Conservation (phyloP, 192 early-diverging fungal species). For the Obelidium mucronatum region DNA sequence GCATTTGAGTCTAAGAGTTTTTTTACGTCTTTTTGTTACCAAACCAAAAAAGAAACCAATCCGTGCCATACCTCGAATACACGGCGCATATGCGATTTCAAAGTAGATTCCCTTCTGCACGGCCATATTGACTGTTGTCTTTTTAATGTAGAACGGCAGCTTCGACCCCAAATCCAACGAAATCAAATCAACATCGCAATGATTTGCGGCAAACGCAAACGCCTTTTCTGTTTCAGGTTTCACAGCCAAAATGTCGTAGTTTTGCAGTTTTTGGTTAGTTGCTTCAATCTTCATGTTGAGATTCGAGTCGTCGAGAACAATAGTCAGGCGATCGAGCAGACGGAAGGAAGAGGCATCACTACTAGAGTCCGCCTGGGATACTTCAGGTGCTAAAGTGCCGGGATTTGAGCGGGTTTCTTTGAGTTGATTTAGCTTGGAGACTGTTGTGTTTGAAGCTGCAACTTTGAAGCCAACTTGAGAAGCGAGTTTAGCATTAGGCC, state of each 20-base stretch:
- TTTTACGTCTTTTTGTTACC: too few relatives aligned
- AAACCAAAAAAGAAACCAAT: background rate
- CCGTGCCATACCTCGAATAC: constrained; percentile 60
- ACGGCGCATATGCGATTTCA: constrained; percentile 75
- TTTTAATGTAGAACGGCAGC: constrained; percentile 73
- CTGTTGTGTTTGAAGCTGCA: constrained; percentile 61
- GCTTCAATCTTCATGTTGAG: constrained; percentile 46
- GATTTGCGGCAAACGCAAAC: constrained; percentile 66
- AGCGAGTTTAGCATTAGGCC: background rate
- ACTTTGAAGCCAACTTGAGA: constrained; percentile 64
- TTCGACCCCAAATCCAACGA: constrained; percentile 72
- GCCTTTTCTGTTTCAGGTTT: constrained; percentile 75
- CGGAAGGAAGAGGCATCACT: constrained; percentile 48
- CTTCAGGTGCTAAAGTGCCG: constrained; percentile 19
- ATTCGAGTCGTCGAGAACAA: constrained; percentile 63
- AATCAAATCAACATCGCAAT: constrained; percentile 82
- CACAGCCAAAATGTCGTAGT: constrained; percentile 75
- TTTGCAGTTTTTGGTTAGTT: constrained; percentile 28
- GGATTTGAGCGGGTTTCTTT: background rate
- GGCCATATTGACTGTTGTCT: constrained; percentile 69
- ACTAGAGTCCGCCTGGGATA: constrained; percentile 17
- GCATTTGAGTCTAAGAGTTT: constrained; percentile 60
- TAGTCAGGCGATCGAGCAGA: constrained; percentile 64
- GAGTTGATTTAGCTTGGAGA: constrained; percentile 18
- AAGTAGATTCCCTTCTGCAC: constrained; percentile 80